Evolutionary conservation across 352 stramenopile species (phyloP), one percentile per base, ranked within the genome.

Genomic region (Peronospora destructor): DNA sequence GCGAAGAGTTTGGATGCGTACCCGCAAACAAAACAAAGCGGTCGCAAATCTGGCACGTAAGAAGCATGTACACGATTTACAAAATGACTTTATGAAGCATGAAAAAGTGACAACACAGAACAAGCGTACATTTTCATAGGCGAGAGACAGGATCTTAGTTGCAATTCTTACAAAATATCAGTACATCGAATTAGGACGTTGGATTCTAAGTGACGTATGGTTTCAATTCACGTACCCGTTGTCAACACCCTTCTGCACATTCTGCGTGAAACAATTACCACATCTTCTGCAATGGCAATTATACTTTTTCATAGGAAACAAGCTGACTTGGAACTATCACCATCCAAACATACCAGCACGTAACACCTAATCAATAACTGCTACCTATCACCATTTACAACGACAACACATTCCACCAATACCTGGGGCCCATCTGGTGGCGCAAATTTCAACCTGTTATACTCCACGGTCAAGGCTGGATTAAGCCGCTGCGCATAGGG

Each of bases 281-380:
- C 82, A 93, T 28, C 51, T 68, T 23, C 50, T 59, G 51, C 82
- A 93, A 39, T 83, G 58, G 33, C 82, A 93, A 25, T 59, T 60
- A 56, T 89, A 91, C 30, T 78, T 83, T 59, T 93, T 93, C 76
- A 87, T 93, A 3, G 72, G 69, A 53, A 89, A 93, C 14, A 89
- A 64, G 47, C 80, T 90, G 19, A 93, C 55, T 65, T 93, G 82
- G 45, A 93, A 93, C 79, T 92, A 29, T 9, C 51, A 45, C 4
- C 5, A 49, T 32, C 6, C n/a, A 25, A 9, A 49, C 13, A 16
- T 26, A 21, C 13, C 12, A 59, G 8, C 16, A 56, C 33, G 19
- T 25, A 53, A 6, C 35, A 33, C 11, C 21, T 30, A 6, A 9
- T 50, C 23, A 56, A 42, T 17, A 51, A 2, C 14, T 17, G 2